phyloP scores from a whole-genome alignment of 2,329 filamentous ascomycete species.

The Ascosphaera aggregata region DNA sequence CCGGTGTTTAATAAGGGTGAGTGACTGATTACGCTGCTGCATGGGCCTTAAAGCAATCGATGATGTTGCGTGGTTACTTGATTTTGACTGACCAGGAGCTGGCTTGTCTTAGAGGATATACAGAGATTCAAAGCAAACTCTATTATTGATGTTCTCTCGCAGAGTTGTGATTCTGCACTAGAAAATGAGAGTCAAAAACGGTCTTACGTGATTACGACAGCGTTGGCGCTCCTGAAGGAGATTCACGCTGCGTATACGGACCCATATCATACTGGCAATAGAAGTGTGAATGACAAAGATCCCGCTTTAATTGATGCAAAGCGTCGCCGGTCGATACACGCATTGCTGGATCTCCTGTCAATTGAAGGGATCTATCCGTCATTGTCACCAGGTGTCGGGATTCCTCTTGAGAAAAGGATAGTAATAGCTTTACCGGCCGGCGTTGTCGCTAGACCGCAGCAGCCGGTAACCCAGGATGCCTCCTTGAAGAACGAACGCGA shows the following conservation, averaged over 20 bases:
- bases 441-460: conserved; percentile 16
- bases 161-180: conserved; percentile 4
- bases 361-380: conserved; percentile 22
- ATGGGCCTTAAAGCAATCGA: neutral
- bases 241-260: conserved; percentile 16
- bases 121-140: conserved; percentile 14
- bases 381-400: conserved; percentile 19
- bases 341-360: conserved; percentile 20
- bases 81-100: too few species aligned
- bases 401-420: conserved; percentile 20
- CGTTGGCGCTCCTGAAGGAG: conserved; percentile 13
- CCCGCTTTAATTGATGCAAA: conserved; percentile 18
- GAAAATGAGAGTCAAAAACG: conserved; percentile 7
- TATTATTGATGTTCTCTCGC: conserved; percentile 13
- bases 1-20: conserved; percentile 19
- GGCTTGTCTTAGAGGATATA: conserved; percentile 17
- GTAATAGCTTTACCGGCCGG: conserved; percentile 20
- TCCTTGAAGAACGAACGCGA: conserved; percentile 7
- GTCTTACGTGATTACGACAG: conserved; percentile 11
- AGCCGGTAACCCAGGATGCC: conserved; percentile 5
- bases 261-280: conserved; percentile 4
- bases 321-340: conserved; percentile 16
- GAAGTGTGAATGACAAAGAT: conserved; percentile 8
- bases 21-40: neutral
- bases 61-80: too few species aligned